Conservation (phyloP, 169 alveolate genomes). For the Eimeria falciformis region DNA sequence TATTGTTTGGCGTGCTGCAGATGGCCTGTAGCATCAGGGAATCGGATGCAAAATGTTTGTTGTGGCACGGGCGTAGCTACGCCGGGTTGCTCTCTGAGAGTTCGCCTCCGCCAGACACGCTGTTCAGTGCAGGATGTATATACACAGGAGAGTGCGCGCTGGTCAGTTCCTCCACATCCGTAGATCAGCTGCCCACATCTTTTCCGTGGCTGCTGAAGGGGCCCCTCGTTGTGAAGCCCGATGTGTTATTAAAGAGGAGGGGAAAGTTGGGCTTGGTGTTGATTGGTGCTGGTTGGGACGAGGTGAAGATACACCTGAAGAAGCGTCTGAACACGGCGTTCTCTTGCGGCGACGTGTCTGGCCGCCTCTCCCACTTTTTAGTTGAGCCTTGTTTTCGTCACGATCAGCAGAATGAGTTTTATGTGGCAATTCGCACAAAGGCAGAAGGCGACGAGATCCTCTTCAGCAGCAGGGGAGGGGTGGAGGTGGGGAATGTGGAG, state of each 20-base stretch:
- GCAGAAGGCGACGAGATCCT: conserved; percentile 79
- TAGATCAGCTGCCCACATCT: conserved; percentile 1
- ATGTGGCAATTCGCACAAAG: conserved; percentile 76
- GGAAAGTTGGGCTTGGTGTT: conserved; percentile 80
- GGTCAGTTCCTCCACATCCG: neutral
- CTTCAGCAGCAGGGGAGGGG: conserved; percentile 76
- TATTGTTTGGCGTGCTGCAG: neutral
- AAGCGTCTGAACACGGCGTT: neutral
- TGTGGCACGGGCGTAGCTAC: conserved; percentile 56
- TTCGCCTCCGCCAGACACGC: neutral
- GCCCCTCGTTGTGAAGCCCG: conserved; percentile 80
- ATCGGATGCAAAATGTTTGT: conserved; percentile 71
- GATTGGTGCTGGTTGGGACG: conserved; percentile 35
- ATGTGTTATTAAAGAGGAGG: conserved; percentile 81
- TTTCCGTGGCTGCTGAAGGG: conserved; percentile 68
- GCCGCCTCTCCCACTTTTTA: conserved; percentile 78
- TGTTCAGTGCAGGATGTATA: neutral
- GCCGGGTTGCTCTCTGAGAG: neutral
- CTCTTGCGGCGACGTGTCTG: conserved; percentile 63
- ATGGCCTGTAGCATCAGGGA: conserved; percentile 67
- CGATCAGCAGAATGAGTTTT: conserved; percentile 72
- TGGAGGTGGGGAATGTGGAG: conserved; percentile 79
- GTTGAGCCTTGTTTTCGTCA: conserved; percentile 77
- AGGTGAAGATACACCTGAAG: conserved; percentile 23
- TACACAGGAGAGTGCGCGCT: conserved; percentile 42